phyloP scores from a whole-genome alignment of 1,139 yeast genomes.

The Blastobotrys arbuscula region DNA sequence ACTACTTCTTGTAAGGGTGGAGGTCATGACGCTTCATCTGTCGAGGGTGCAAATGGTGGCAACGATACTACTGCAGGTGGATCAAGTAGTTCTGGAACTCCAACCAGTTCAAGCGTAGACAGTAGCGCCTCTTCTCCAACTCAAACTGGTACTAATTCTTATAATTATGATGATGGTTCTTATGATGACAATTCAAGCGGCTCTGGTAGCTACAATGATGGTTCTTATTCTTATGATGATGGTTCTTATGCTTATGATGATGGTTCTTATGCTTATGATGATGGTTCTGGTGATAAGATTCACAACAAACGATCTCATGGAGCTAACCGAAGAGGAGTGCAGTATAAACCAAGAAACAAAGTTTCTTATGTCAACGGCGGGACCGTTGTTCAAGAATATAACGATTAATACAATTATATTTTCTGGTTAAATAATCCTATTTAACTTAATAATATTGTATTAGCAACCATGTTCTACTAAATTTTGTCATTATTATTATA shows the following conservation, averaged over 20 bases:
- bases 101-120: neutral
- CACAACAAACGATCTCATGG: neutral
- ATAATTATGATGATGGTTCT: neutral
- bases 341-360: neutral
- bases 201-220: neutral
- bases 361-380: neutral
- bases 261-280: neutral
- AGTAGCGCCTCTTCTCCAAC: neutral
- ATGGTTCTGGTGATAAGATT: neutral
- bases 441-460: too few relatives aligned
- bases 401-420: too few relatives aligned
- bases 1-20: slow-evolving; percentile 18
- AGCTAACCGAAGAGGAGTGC: neutral
- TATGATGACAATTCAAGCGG: too few relatives aligned
- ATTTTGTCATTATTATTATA: too few relatives aligned
- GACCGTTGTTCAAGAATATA: neutral
- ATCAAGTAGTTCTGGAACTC: neutral
- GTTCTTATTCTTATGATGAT: neutral
- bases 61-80: neutral
- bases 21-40: neutral
- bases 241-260: neutral
- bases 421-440: too few relatives aligned
- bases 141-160: neutral
- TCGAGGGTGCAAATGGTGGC: neutral
- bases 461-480: too few relatives aligned